Conservation (phyloP, 768 basidiomycete genomes). For the Xerocomus brunneocitrinus region DNA sequence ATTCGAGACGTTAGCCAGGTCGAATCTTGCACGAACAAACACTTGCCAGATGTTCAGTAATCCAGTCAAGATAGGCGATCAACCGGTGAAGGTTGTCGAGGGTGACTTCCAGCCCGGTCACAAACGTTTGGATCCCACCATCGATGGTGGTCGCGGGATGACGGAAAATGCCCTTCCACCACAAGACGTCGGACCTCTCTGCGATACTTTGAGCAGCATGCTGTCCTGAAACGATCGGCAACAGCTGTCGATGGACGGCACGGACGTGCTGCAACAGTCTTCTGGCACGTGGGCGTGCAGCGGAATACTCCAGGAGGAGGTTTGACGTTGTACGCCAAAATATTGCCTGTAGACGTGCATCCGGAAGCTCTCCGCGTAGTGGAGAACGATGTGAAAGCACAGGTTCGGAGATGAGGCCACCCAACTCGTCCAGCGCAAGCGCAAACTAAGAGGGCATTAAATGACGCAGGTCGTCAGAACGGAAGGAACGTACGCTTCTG, state of each 20-base stretch:
- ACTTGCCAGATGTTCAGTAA: slow-evolving; percentile 25
- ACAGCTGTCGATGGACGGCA: slow-evolving; percentile 12
- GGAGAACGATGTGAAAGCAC: background rate
- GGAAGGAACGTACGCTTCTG: slow-evolving; percentile 21
- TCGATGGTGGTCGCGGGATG: slow-evolving; percentile 2
- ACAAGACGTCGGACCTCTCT: background rate
- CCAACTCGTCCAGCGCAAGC: slow-evolving; percentile 29
- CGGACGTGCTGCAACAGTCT: slow-evolving; percentile 14
- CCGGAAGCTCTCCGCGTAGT: background rate
- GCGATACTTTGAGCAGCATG: background rate
- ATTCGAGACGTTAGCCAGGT: slow-evolving; percentile 3
- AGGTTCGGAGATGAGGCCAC: slow-evolving; percentile 11
- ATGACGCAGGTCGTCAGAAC: background rate
- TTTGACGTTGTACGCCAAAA: slow-evolving; percentile 29
- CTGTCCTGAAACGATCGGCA: background rate
- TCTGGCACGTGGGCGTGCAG: slow-evolving; percentile 20
- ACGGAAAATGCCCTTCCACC: slow-evolving; percentile 8
- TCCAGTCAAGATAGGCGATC: slow-evolving; percentile 27
- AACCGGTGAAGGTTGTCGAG: slow-evolving; percentile 19
- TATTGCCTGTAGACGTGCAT: slow-evolving; percentile 21
- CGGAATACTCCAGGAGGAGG: slow-evolving; percentile 31
- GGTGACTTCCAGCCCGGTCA: slow-evolving; percentile 19
- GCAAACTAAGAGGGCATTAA: slow-evolving; percentile 18
- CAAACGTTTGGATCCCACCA: slow-evolving; percentile 10
- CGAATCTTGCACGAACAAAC: background rate